phyloP scores from a whole-genome alignment of 371 early-diverging fungal species.

The Parasitella parasitica region DNA sequence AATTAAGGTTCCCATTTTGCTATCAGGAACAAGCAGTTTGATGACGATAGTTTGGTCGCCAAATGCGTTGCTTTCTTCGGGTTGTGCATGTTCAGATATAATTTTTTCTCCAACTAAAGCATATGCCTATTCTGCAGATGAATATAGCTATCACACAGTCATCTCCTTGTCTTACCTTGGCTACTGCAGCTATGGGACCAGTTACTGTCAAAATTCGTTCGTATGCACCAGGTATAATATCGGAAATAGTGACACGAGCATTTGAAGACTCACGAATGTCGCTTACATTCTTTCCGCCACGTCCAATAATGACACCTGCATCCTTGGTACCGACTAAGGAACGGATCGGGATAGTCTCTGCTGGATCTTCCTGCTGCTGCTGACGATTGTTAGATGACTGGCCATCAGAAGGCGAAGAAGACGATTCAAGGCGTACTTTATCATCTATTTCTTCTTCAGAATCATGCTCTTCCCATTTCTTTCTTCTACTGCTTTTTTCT shows the following conservation, averaged over 20 bases:
- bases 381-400: not conserved
- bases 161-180: conserved; percentile 53
- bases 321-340: conserved; percentile 81
- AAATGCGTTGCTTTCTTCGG: conserved; percentile 13
- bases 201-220: conserved; percentile 77
- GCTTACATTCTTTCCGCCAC: conserved; percentile 77
- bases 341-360: conserved; percentile 50
- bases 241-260: conserved; percentile 79
- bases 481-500: conserved; percentile 19
- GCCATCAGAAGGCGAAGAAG: not conserved
- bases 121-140: conserved; percentile 54
- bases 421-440: not conserved
- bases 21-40: conserved; percentile 72
- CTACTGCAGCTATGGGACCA: conserved; percentile 73
- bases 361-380: not conserved
- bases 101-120: conserved; percentile 71
- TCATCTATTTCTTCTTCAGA: conserved; percentile 9
- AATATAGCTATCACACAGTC: not conserved
- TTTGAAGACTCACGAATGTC: conserved; percentile 76
- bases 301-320: conserved; percentile 85
- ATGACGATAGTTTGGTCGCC: conserved; percentile 52
- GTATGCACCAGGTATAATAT: conserved; percentile 70
- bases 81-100: conserved; percentile 49
- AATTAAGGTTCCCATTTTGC: conserved; percentile 87
- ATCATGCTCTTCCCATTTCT: conserved; percentile 9